Conservation (phyloP, 2,329 filamentous ascomycete species). For the Colletotrichum tabaci region DNA sequence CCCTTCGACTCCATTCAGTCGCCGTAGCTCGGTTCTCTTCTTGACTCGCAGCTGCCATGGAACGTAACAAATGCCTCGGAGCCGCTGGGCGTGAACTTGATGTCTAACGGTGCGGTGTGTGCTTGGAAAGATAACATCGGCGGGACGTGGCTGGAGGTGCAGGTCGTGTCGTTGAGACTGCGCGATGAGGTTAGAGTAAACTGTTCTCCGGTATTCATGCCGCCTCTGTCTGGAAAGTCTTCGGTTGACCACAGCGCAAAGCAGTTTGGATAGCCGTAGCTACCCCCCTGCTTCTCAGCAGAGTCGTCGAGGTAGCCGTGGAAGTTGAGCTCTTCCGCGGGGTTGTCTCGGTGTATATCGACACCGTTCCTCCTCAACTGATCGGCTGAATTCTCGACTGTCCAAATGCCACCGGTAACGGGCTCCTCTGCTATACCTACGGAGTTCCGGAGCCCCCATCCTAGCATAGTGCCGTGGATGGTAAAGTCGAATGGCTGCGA, state of each 20-base stretch:
- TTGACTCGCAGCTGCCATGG: constrained; percentile 72
- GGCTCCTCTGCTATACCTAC: constrained; percentile 76
- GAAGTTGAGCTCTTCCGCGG: constrained; percentile 81
- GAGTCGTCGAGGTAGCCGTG: constrained; percentile 68
- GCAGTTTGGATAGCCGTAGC: constrained; percentile 81
- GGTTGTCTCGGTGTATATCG: constrained; percentile 77
- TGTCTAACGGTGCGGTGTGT: constrained; percentile 76
- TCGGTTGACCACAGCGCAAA: constrained; percentile 75
- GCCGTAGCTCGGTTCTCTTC: neutral
- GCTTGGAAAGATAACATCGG: constrained; percentile 72
- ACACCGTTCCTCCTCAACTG: constrained; percentile 66
- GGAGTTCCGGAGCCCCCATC: constrained; percentile 80
- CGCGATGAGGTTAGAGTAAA: constrained; percentile 57
- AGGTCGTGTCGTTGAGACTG: constrained; percentile 59
- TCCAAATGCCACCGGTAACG: constrained; percentile 63
- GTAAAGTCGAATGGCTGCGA: constrained; percentile 56
- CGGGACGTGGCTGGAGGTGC: constrained; percentile 56
- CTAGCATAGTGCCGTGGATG: constrained; percentile 60
- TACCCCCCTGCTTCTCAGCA: constrained; percentile 57
- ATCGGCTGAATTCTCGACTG: constrained; percentile 78
- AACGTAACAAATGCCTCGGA: constrained; percentile 73
- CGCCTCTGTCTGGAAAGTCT: constrained; percentile 53
- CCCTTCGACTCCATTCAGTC: constrained; percentile 27
- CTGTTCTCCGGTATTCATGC: constrained; percentile 63
- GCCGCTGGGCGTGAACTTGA: constrained; percentile 71